phyloP scores from a whole-genome alignment of 108 stramenopile species.

The Fragilaria crotonensis region DNA sequence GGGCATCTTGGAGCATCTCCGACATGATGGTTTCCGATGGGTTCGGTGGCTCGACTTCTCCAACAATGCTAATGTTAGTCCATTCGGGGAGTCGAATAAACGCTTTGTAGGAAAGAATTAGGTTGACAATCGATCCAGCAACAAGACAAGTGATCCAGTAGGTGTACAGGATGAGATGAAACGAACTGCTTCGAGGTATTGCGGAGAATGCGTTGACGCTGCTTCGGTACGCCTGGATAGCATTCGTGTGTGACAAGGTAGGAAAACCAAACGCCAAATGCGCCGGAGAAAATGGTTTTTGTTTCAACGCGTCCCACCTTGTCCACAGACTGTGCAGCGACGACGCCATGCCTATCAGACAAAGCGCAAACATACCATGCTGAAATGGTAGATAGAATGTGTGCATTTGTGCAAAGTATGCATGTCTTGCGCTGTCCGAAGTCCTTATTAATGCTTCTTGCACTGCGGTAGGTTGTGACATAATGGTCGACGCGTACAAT shows the following conservation, averaged over 20 bases:
- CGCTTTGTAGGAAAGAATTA: constrained; percentile 39
- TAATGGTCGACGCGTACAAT: constrained; percentile 48
- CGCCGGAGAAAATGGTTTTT: constrained; percentile 50
- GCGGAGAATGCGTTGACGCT: constrained; percentile 40
- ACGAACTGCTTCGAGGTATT: constrained; percentile 18
- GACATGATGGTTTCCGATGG: constrained; percentile 40
- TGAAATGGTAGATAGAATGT: constrained; percentile 40
- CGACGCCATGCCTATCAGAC: constrained; percentile 41
- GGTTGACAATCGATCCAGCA: constrained; percentile 28
- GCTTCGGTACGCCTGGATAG: constrained; percentile 52
- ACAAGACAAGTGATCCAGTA: constrained; percentile 46
- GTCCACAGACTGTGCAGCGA: constrained; percentile 42
- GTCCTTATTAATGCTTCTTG: constrained; percentile 18
- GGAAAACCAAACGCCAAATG: constrained; percentile 64
- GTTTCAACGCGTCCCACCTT: constrained; percentile 32
- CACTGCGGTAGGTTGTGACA: constrained; percentile 52
- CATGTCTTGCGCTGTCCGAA: constrained; percentile 11
- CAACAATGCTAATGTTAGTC: constrained; percentile 31
- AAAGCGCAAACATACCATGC: constrained; percentile 38
- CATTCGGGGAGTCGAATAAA: constrained; percentile 36
- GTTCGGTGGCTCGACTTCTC: constrained; percentile 47
- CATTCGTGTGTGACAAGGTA: constrained; percentile 50
- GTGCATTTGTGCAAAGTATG: constrained; percentile 33
- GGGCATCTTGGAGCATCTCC: constrained; percentile 21
- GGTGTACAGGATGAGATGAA: constrained; percentile 16